phyloP scores from a whole-genome alignment of 2,329 filamentous ascomycete genomes.

The Sclerotinia borealis region DNA sequence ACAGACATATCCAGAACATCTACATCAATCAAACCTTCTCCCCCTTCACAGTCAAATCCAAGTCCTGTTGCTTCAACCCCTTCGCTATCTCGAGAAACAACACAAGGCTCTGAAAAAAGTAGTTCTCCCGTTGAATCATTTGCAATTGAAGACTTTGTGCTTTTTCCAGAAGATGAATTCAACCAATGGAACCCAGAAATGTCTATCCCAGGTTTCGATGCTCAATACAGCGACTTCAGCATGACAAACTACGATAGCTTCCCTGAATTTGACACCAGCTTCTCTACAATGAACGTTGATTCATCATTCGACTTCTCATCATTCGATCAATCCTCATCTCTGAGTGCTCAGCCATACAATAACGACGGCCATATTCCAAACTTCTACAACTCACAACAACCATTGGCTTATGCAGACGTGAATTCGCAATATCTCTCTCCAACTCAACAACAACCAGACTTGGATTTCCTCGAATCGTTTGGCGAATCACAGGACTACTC shows the following conservation, averaged over 20 bases:
- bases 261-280: slow-evolving; percentile 6
- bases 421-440: slow-evolving; percentile 5
- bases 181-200: slow-evolving; percentile 23
- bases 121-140: slow-evolving; percentile 17
- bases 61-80: slow-evolving; percentile 17
- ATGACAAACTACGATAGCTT: slow-evolving; percentile 26
- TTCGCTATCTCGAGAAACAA: slow-evolving; percentile 14
- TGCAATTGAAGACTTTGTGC: slow-evolving; percentile 28
- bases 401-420: not conserved
- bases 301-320: slow-evolving; percentile 18
- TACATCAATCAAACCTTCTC: slow-evolving; percentile 20
- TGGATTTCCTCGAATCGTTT: not conserved
- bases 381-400: slow-evolving; percentile 1
- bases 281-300: not conserved
- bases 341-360: not conserved
- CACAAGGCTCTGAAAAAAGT: slow-evolving; percentile 16
- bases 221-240: slow-evolving; percentile 21
- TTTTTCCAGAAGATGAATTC: slow-evolving; percentile 26
- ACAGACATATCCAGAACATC: slow-evolving; percentile 24
- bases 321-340: slow-evolving; percentile 15
- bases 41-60: slow-evolving; percentile 14
- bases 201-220: slow-evolving; percentile 16
- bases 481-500: not conserved
- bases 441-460: not conserved
- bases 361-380: not conserved